Conservation (phyloP, 192 early-diverging fungal genomes). For the Gryganskiella cystojenkinii region DNA sequence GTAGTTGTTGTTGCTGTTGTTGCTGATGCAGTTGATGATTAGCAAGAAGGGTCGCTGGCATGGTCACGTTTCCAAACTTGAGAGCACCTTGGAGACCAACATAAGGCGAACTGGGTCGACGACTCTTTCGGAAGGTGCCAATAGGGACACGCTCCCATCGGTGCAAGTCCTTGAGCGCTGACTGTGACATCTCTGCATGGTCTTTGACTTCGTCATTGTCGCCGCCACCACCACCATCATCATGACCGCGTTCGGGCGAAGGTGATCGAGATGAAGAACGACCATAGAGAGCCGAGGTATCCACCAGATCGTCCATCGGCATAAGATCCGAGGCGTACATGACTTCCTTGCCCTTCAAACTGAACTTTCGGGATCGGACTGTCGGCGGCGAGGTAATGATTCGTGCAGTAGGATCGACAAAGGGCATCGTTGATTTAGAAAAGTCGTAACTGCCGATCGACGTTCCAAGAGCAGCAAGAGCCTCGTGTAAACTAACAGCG, state of each 20-base stretch:
- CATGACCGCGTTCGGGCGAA: conserved; percentile 57
- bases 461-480: neutral
- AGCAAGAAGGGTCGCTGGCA: conserved; percentile 41
- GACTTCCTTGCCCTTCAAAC: conserved; percentile 34
- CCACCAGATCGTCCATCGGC: conserved; percentile 63
- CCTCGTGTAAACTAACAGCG: neutral
- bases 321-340: conserved; percentile 11
- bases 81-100: conserved; percentile 47
- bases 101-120: conserved; percentile 45
- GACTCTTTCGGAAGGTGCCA: conserved; percentile 57
- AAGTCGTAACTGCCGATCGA: conserved; percentile 14
- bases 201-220: too few relatives aligned
- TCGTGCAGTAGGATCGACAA: conserved; percentile 25
- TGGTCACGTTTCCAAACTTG: conserved; percentile 46
- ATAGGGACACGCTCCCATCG: conserved; percentile 66
- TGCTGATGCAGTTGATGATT: conserved; percentile 25
- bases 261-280: conserved; percentile 55
- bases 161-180: conserved; percentile 49
- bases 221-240: too few relatives aligned
- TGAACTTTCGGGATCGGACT: conserved; percentile 1
- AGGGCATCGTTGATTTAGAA: conserved; percentile 25
- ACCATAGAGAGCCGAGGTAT: conserved; percentile 59
- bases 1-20: too few relatives aligned
- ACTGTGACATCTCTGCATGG: conserved; percentile 31
- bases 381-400: conserved; percentile 16